Percentiles rank a stretch among this genome's conserved stretches.
These are phyloP conservation scores for Clavispora santaluciae DNA, from an alignment of 805 yeast species.

Conservation along the genomic window DNA sequence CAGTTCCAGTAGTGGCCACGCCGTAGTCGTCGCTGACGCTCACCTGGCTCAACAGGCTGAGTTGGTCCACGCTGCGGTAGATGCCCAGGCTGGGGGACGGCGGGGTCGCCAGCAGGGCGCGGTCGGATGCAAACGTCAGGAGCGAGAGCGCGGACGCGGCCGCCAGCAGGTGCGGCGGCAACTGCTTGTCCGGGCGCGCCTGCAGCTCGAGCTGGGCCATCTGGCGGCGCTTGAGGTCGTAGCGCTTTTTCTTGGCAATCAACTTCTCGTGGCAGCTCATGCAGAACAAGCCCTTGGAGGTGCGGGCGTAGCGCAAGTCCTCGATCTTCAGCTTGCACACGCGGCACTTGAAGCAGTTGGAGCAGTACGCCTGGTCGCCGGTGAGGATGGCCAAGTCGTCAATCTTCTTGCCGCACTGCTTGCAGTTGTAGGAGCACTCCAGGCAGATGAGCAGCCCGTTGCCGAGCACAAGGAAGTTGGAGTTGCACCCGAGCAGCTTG, in stretches of 20 bases:
- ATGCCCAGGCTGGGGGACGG: background rate
- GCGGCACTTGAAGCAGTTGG: constrained; percentile 83
- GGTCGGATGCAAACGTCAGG: constrained; percentile 1
- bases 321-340: constrained; percentile 82
- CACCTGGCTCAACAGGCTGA: background rate
- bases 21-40: background rate
- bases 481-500: constrained; percentile 73
- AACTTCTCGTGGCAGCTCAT: constrained; percentile 86
- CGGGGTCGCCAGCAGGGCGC: background rate
- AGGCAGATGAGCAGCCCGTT: constrained; percentile 89
- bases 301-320: constrained; percentile 86
- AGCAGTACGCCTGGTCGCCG: constrained; percentile 93
- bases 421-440: constrained; percentile 88
- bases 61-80: background rate
- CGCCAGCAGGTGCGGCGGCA: background rate
- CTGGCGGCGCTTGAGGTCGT: constrained; percentile 44
- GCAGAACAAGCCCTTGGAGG: constrained; percentile 89
- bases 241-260: constrained; percentile 66
- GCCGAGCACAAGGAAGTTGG: constrained; percentile 87
- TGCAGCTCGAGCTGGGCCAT: constrained; percentile 25
- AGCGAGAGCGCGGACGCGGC: background rate
- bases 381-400: constrained; percentile 92
- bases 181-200: constrained; percentile 13
- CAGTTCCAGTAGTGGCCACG: background rate
- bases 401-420: constrained; percentile 78